Base-by-base conservation (phyloP, 495 filamentous ascomycete genomes). In the Venustampulla echinocandica region DNA sequence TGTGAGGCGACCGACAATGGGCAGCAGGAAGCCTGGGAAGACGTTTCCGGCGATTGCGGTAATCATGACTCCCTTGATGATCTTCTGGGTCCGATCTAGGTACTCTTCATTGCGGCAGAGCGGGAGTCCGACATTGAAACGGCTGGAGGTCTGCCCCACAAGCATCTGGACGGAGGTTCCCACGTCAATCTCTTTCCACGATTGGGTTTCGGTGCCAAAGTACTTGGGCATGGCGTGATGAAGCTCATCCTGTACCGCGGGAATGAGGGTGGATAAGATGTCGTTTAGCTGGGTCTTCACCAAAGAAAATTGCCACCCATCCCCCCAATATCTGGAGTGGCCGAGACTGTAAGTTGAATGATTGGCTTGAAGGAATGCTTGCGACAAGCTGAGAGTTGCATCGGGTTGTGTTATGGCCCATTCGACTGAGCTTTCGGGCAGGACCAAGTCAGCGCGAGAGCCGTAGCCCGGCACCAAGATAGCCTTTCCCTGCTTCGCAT, bases 111-210 rank as follows among this genome's bases (percentile, higher is more conserved):
- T 33, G n/a, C n/a, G 43, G 62, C 65, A 67, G 3, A 71, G 47
- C 4, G 62, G 59, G 11, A 52, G 30, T 2, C 68, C 68, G 17
- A 71, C 54, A 17, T 64, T 64, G 46, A 69, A 67, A 13, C 65
- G 60, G 42, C 61, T 66, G 9, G 62, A 48, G 6, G 54, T 55
- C 14, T 59, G 59, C 0, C 56, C 57, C 3, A 70, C 56, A 15
- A 69, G 49, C 38, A 52, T 44, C 33, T 56, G 45, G 25, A 67
- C 51, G 14, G 53, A 54, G 9, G 62, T 44, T 32, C 57, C 44
- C 11, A 71, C 10, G 6, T 36, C 9, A 23, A 38, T 19, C n/a
- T 23, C 30, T 11, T 28, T 40, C 32, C 24, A 28, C 21, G 25
- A 13, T 15, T 17, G 11, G 1, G 23, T 44, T 10, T 33, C 27